Conservation (phyloP, 2,329 filamentous ascomycete genomes). For the Exophiala lecanii-corni region DNA sequence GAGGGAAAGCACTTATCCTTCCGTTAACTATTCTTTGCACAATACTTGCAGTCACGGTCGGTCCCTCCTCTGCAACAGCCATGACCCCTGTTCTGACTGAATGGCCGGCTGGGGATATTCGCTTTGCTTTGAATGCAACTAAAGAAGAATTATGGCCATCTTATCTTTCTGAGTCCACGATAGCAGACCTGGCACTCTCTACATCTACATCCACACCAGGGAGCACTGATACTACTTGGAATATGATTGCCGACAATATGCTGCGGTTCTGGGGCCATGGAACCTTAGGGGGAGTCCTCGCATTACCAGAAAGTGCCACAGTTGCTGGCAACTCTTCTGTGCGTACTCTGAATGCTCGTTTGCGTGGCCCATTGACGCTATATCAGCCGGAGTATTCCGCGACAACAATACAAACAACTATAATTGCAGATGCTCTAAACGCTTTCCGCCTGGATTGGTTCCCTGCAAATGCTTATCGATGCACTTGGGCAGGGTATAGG, state of each 20-base stretch:
- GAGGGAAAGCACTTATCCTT: not conserved
- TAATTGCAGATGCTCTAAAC: not conserved
- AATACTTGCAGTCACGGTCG: conserved; percentile 1
- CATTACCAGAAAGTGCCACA: not conserved
- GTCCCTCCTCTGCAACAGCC: not conserved
- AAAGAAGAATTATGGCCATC: not conserved
- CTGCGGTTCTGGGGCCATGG: not conserved
- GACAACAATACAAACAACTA: not conserved
- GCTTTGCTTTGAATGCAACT: not conserved
- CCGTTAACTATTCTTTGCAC: not conserved
- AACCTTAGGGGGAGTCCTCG: not conserved
- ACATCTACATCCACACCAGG: not conserved
- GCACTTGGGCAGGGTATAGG: not conserved
- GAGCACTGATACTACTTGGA: not conserved
- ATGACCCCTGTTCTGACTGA: not conserved
- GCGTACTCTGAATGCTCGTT: not conserved
- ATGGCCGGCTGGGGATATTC: not conserved
- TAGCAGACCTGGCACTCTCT: not conserved
- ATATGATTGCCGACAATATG: not conserved
- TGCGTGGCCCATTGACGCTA: not conserved
- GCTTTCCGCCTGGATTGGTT: not conserved
- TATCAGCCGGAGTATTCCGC: not conserved
- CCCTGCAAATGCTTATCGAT: conserved; percentile 1
- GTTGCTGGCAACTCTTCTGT: not conserved
- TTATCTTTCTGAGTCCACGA: not conserved